Evolutionary conservation across 2,329 filamentous ascomycete species (phyloP), one percentile per base, ranked within the genome.

Genomic region (Talaromyces sp.): DNA sequence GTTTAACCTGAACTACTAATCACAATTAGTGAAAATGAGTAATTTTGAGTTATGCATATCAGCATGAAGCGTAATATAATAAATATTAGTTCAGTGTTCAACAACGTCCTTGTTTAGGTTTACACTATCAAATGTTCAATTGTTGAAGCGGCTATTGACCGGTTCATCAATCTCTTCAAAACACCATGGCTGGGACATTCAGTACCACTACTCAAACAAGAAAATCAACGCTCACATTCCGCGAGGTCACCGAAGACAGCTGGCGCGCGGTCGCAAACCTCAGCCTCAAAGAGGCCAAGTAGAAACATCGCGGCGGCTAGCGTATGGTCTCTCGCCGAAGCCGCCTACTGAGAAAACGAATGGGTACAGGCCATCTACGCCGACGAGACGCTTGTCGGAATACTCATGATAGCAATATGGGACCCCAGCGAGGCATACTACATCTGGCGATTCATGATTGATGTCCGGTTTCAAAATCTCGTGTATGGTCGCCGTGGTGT

Each of bases 381-480:
- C 26, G 51, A 54, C 51, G 51, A 54, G 26, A 54, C 51, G 24
- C 51, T 54, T 54, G 51, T 54, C 27, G 51, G 51, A 13, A 54
- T 54, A 27, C 51, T 54, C 51, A 54, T 54, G 51, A 54, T 54
- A 27, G 51, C 51, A 31, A 54, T 54, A 31, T 54, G 51, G 51
- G 51, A 54, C 17, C 51, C 51, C 6, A 27, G 35, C 29, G 51
- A 54, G 27, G 51, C 51, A 13, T 54, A 54, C 51, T 54, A 54
- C 26, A 54, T 54, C 51, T 54, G 51, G 51, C 26, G 51, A 54
- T 29, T 54, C 26, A 54, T 54, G 51, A 54, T 54, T 54, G 51
- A 54, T 19, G 51, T 14, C 3, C 51, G 26, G 17, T 54, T 9
- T 19, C 51, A 54, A 11, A 54, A 32, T n/a, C 51, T 54, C 26